Evolutionary conservation across 805 yeast species (phyloP).

Genomic region (Jamesozyma hellenica): DNA sequence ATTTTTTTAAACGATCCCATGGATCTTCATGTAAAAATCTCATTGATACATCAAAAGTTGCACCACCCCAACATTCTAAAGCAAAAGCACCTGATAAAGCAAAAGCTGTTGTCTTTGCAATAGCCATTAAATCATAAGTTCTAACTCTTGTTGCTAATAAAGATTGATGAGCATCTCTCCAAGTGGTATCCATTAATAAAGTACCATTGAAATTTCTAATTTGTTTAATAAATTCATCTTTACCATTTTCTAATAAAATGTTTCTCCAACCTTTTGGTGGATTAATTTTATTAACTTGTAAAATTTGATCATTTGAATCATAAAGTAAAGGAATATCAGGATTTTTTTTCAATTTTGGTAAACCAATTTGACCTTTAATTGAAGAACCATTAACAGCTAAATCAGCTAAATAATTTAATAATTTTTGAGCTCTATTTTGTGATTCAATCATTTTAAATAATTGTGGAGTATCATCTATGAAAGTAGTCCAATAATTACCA

Average conservation of each 20-base stretch:
- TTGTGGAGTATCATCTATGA: conserved; percentile 95
- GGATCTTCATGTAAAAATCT: conserved; percentile 98
- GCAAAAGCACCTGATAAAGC: conserved; percentile 89
- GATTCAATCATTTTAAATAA: conserved; percentile 90
- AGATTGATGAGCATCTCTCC: conserved; percentile 99
- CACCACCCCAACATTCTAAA: conserved; percentile 99
- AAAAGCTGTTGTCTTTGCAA: conserved; percentile 89
- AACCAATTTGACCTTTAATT: conserved; percentile 89
- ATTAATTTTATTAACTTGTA: conserved; percentile 45
- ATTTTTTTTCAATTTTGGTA: conserved; percentile 69
- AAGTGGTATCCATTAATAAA: conserved; percentile 93
- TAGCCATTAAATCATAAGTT: conserved; percentile 80
- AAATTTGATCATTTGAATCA: conserved; percentile 48
- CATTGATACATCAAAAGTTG: conserved; percentile 98
- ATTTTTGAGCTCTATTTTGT: conserved; percentile 92
- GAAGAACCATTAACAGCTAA: conserved; percentile 92
- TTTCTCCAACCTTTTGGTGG: conserved; percentile 88
- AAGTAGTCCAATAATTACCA: conserved; percentile 96
- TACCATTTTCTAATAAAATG: conserved; percentile 73
- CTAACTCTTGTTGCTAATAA: conserved; percentile 94
- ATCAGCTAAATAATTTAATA: conserved; percentile 85
- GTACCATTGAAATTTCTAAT: conserved; percentile 81
- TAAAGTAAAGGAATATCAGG: conserved; percentile 68
- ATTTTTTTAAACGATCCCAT: conserved; percentile 86
- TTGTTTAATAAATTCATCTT: conserved; percentile 79